Evolutionary conservation across 1,139 yeast species (phyloP).

Genomic region (Wickerhamomyces sp.): DNA sequence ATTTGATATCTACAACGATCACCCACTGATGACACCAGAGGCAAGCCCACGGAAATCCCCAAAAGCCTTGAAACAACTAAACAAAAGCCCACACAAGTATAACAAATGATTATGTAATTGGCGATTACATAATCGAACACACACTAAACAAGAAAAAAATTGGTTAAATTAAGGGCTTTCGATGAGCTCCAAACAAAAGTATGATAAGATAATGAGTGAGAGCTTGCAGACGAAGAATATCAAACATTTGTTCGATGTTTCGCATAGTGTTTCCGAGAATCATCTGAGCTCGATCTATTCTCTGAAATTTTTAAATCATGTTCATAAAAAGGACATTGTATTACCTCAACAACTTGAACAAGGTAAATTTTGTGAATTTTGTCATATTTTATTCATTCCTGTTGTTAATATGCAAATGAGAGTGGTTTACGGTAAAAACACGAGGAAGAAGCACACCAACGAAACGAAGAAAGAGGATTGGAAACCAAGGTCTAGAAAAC

Average conservation of each 20-base stretch:
- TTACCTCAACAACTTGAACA: not conserved
- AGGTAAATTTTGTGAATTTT: slow-evolving; percentile 32
- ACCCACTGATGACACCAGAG: slow-evolving; percentile 6
- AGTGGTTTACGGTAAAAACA: slow-evolving; percentile 20
- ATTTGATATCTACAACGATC: slow-evolving; percentile 4
- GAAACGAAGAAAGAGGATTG: not conserved
- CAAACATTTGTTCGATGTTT: not conserved
- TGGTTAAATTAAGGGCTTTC: no score
- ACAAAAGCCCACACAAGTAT: no score
- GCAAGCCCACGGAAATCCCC: slow-evolving; percentile 6
- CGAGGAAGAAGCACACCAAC: slow-evolving; percentile 1
- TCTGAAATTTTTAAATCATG: not conserved
- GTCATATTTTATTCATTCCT: slow-evolving; percentile 44
- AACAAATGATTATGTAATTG: no score
- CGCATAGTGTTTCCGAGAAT: not conserved
- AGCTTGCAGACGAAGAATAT: not conserved
- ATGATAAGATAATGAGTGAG: not conserved
- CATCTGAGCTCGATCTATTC: not conserved
- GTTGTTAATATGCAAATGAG: slow-evolving; percentile 38
- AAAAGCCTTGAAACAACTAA: no score
- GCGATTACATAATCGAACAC: no score
- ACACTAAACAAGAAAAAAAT: no score
- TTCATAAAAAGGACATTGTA: not conserved
- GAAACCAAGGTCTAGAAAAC: slow-evolving; percentile 19
- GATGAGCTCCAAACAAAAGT: no score